Conservation (phyloP, 306 rosid genomes). For the Gynostemma pentaphyllum region DNA sequence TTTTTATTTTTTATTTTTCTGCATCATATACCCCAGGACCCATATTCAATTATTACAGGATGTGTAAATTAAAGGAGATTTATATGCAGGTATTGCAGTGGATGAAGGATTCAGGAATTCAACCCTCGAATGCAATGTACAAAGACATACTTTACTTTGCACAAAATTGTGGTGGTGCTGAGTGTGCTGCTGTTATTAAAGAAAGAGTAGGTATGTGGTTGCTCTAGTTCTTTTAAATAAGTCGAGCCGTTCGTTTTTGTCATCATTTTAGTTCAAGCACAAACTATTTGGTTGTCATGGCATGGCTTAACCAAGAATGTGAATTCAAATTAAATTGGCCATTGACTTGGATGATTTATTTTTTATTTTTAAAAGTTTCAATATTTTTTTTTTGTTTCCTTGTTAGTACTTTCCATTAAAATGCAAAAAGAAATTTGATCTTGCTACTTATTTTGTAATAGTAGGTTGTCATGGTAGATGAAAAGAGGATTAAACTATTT, state of each 20-base stretch:
- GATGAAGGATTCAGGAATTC: conserved; percentile 85
- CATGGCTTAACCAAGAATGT: background rate
- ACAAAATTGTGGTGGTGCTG: conserved; percentile 49
- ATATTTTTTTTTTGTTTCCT: no score
- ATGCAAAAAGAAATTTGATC: no score
- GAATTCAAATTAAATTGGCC: no score
- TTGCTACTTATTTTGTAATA: no score
- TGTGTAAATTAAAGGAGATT: background rate
- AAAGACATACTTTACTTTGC: conserved; percentile 54
- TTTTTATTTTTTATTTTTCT: background rate
- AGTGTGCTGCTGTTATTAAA: conserved; percentile 53
- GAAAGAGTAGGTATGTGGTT: conserved; percentile 63
- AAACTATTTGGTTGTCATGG: background rate
- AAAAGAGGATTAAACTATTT: no score
- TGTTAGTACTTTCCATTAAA: no score
- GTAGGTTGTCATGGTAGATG: no score
- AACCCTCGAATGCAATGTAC: conserved; percentile 61
- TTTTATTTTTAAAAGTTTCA: no score
- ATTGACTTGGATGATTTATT: no score
- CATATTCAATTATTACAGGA: background rate
- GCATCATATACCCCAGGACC: background rate
- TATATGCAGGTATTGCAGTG: conserved; percentile 65
- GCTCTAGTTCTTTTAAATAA: conserved; percentile 2
- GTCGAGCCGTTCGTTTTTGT: background rate
- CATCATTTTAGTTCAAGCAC: background rate